These are phyloP conservation scores for Fusarium dlaminii DNA, from an alignment of 2,329 filamentous ascomycete genomes.

Conservation along the genomic window DNA sequence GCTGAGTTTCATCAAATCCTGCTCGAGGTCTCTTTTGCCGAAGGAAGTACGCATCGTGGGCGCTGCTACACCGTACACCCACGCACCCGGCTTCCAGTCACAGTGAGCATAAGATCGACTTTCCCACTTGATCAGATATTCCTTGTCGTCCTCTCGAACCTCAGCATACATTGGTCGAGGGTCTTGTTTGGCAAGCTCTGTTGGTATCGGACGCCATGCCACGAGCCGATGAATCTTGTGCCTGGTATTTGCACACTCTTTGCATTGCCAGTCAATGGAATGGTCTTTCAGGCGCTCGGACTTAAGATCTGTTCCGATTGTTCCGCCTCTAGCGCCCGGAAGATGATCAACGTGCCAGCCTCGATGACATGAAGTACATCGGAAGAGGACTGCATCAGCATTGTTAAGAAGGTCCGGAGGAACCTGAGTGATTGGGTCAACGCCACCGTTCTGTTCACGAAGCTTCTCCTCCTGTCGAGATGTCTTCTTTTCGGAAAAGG, in stretches of 20 bases:
- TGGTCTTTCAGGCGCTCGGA: conserved; percentile 76
- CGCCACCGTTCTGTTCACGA: conserved; percentile 79
- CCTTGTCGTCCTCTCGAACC: conserved; percentile 71
- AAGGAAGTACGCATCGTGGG: conserved; percentile 77
- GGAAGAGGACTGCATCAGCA: conserved; percentile 78
- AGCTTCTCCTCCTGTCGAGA: conserved; percentile 85
- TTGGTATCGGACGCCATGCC: conserved; percentile 79
- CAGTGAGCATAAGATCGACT: conserved; percentile 82
- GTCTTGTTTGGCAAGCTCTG: neutral
- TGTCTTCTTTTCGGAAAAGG: conserved; percentile 79
- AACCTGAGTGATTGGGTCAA: conserved; percentile 78
- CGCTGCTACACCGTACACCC: conserved; percentile 80
- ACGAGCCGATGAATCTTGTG: conserved; percentile 81
- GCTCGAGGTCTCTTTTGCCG: conserved; percentile 71
- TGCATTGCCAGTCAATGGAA: conserved; percentile 79
- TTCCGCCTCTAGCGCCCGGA: conserved; percentile 56
- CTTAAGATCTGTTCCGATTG: conserved; percentile 47
- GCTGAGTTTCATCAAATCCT: conserved; percentile 70
- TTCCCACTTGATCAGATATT: conserved; percentile 93
- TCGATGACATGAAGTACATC: conserved; percentile 80
- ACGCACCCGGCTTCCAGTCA: conserved; percentile 87
- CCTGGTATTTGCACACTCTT: conserved; percentile 73
- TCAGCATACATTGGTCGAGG: conserved; percentile 55
- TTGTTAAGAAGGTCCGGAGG: conserved; percentile 76
- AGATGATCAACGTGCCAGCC: conserved; percentile 89